Evolutionary conservation across 495 filamentous ascomycete genomes (phyloP), one percentile per base, ranked within the genome.

Genomic region (Aspergillus kassunensis): DNA sequence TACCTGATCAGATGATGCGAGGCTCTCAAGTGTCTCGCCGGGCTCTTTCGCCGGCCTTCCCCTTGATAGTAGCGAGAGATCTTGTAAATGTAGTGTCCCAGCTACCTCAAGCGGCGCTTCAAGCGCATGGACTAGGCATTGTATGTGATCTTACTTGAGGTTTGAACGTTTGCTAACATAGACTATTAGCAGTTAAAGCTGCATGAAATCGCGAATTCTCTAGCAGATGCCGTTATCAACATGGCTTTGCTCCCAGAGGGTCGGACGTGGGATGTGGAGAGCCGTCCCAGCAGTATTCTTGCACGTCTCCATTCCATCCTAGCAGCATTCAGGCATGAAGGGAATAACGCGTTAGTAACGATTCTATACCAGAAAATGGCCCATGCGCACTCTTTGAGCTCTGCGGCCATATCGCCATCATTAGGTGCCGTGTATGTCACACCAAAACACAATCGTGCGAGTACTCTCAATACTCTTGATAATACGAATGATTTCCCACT

Each of bases 171-270:
- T 31, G 13, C 31, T 51, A 4, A 56, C 61, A 21, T 47, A n/a
- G 44, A 44, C 16, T 11, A 48, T 8, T 45, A 75, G 63, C 72
- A 75, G 54, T 60, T 73, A 40, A 78, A 78, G 55, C 56, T 76
- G 10, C 72, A 70, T 44, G 73, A 76, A 27, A 70, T 76, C 39
- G 73, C 73, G 10, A 74, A 61, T 51, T 68, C 72, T 8, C 68
- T 78, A 21, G 69, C 70, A 0, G 75, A 78, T 50, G 64, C 69
- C 2, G 61, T 78, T 11, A 67, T 61, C n/a, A 58, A 49, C 10
- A 49, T 55, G 6, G 44, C 51, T 0, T 45, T 55, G 39, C 34
- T 56, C 7, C 62, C 50, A 13, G 35, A 46, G 3, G 43, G 19
- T 11, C 41, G 44, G 0, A 41, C 33, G 12, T 57, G 54, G 49